Base-by-base conservation (phyloP, 208 protist genomes). In the Crithidia expoeki region DNA sequence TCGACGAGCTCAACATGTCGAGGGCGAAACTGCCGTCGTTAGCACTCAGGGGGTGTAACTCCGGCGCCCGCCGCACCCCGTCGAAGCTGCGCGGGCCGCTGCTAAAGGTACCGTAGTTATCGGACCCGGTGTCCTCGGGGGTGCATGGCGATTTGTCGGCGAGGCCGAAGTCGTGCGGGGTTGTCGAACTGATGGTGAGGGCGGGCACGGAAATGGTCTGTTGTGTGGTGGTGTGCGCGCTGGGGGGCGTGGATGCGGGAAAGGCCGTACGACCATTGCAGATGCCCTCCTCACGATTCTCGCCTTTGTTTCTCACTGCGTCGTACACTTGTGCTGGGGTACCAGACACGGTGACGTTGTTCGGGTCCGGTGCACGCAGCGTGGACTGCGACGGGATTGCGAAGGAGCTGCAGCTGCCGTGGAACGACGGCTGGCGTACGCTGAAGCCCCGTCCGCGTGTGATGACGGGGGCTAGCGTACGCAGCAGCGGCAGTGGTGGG, bases 401-500 rank as follows among this genome's bases (percentile, higher is more conserved):
- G 32, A 40, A 23, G 14, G 28, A 55, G 46, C 60, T 55, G 60
- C 25, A 36, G 60, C 60, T 55, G 60, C 33, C 33, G n/a, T 34
- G 46, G 40, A 57, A 32, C 36, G 64, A 72, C 5, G 57, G 47
- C 46, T 55, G 33, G 58, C 42, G 21, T 60, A 32, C 16, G 50
- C 21, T 47, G 47, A 34, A 23, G 46, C 12, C 14, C 38, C n/a
- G n/a, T 7, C 50, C 36, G 68, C 38, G 56, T 7, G 42, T 19
- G 40, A 56, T 47, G 61, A 56, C 49, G 1, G 61, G 47, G 5
- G 34, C 32, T 34, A 74, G 47, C 42, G 51, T 71, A 42, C 76
- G 76, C 65, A 81, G 65, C 51, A 81, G 67, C 52, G 76, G 70
- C 42, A 81, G 63, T 38, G 76, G 76, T 10, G 76, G 65, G 10